Evolutionary conservation across 2,329 filamentous ascomycete species (phyloP).

Genomic region (Pyricularia pennisetigena): DNA sequence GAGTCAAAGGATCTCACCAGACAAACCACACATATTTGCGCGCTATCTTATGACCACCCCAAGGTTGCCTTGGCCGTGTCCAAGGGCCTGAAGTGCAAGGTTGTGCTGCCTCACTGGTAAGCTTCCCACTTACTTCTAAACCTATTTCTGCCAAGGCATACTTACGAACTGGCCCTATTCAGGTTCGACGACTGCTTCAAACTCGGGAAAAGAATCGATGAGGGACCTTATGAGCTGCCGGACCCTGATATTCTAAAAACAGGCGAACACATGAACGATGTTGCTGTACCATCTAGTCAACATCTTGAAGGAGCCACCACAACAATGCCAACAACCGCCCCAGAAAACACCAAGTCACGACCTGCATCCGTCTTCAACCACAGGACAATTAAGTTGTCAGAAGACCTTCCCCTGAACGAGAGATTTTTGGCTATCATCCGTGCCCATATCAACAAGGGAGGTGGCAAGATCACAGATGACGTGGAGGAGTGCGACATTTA

Average conservation of each 20-base stretch:
- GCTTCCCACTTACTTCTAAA: not conserved
- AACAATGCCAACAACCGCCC: slow-evolving; percentile 30
- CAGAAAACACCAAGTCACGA: slow-evolving; percentile 20
- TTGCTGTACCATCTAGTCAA: slow-evolving; percentile 40
- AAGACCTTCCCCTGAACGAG: slow-evolving; percentile 61
- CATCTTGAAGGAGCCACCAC: slow-evolving; percentile 58
- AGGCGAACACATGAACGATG: slow-evolving; percentile 3
- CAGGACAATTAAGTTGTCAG: slow-evolving; percentile 67
- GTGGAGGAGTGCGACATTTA: slow-evolving; percentile 70
- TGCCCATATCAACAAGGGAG: slow-evolving; percentile 60
- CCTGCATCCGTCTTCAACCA: slow-evolving; percentile 53
- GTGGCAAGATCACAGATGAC: slow-evolving; percentile 56
- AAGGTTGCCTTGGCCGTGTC: slow-evolving; percentile 54
- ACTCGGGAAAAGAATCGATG: slow-evolving; percentile 82
- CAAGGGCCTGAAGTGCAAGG: slow-evolving; percentile 63
- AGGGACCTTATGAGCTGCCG: slow-evolving; percentile 76
- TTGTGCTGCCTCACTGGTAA: slow-evolving; percentile 84
- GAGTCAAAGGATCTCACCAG: slow-evolving; percentile 63
- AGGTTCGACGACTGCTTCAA: slow-evolving; percentile 97
- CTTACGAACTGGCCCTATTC: not conserved
- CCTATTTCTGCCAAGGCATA: not conserved
- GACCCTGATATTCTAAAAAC: slow-evolving; percentile 71
- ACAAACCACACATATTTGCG: slow-evolving; percentile 80
- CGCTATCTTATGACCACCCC: slow-evolving; percentile 63
- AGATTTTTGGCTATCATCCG: slow-evolving; percentile 59